Conservation (phyloP, 306 rosid species). For the Sesbania bispinosa region DNA sequence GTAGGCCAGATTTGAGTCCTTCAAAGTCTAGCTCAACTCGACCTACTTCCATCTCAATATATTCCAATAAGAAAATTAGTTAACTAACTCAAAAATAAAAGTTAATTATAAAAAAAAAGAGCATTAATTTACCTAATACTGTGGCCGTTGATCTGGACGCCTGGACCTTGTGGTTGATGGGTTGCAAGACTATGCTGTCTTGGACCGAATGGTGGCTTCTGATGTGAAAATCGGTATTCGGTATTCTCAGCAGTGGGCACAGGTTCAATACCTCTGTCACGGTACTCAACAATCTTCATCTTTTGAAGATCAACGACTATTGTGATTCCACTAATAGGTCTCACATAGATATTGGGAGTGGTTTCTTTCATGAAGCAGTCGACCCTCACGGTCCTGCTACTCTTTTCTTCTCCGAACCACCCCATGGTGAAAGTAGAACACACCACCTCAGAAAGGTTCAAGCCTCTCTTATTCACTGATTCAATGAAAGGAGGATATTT, state of each 20-base stretch:
- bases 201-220: slow-evolving; percentile 24
- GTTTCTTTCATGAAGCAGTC: slow-evolving; percentile 31
- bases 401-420: slow-evolving; percentile 28
- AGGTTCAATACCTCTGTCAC: background rate
- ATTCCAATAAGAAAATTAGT: too few relatives aligned
- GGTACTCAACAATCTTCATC: slow-evolving; percentile 29
- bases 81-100: too few relatives aligned
- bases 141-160: slow-evolving; percentile 25
- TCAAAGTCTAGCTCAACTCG: too few relatives aligned
- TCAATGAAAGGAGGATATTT: slow-evolving; percentile 19
- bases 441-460: slow-evolving; percentile 35
- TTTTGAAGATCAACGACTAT: slow-evolving; percentile 11
- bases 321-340: slow-evolving; percentile 25
- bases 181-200: background rate
- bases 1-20: too few relatives aligned
- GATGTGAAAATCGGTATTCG: slow-evolving; percentile 6
- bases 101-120: too few relatives aligned
- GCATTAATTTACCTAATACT: slow-evolving; percentile 4
- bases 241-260: slow-evolving; percentile 20
- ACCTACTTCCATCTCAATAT: too few relatives aligned
- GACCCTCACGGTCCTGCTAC: background rate
- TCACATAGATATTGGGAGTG: slow-evolving; percentile 18
- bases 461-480: slow-evolving; percentile 27
- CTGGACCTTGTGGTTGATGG: slow-evolving; percentile 26
- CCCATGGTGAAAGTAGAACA: slow-evolving; percentile 18